A percentile compares a stretch with the other conserved stretches of the same genome.
phyloP scores from a whole-genome alignment of 2,329 filamentous ascomycete species.

The Metarhizium album region DNA sequence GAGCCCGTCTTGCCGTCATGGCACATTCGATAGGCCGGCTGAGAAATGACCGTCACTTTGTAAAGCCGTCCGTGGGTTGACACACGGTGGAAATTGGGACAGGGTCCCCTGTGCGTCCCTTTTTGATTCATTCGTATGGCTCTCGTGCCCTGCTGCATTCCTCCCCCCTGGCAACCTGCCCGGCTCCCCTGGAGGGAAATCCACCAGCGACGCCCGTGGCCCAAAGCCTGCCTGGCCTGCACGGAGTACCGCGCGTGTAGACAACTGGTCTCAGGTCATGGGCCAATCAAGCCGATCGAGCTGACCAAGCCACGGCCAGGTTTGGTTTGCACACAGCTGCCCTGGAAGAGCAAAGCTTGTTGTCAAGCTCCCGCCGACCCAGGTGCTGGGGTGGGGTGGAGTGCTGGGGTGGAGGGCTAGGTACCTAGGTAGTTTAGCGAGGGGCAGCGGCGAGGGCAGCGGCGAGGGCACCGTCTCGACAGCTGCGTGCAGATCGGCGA shows the following conservation, averaged over 20 bases:
- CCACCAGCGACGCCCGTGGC: neutral
- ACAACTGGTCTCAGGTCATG: neutral
- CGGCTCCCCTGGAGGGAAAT: slow-evolving; percentile 4
- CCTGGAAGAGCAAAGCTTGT: neutral
- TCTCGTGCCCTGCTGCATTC: slow-evolving; percentile 4
- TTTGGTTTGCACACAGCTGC: neutral
- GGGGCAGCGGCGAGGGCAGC: too few relatives aligned
- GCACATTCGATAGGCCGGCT: neutral
- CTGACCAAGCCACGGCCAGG: neutral
- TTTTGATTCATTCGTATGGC: slow-evolving; percentile 5
- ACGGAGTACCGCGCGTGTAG: neutral
- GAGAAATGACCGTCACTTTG: neutral
- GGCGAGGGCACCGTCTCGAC: too few relatives aligned
- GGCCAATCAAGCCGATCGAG: slow-evolving; percentile 1
- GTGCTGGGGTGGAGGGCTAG: neutral
- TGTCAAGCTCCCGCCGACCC: too few relatives aligned
- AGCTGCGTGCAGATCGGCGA: too few relatives aligned
- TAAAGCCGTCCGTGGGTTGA: slow-evolving; percentile 4
- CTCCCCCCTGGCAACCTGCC: too few relatives aligned
- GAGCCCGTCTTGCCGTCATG: neutral
- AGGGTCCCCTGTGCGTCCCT: neutral
- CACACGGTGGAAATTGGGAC: slow-evolving; percentile 10
- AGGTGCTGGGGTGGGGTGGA: too few relatives aligned
- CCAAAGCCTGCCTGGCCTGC: neutral
- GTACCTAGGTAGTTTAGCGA: too few relatives aligned